Conservation (phyloP, 2,329 filamentous ascomycete genomes). For the Fusarium sambucinum region DNA sequence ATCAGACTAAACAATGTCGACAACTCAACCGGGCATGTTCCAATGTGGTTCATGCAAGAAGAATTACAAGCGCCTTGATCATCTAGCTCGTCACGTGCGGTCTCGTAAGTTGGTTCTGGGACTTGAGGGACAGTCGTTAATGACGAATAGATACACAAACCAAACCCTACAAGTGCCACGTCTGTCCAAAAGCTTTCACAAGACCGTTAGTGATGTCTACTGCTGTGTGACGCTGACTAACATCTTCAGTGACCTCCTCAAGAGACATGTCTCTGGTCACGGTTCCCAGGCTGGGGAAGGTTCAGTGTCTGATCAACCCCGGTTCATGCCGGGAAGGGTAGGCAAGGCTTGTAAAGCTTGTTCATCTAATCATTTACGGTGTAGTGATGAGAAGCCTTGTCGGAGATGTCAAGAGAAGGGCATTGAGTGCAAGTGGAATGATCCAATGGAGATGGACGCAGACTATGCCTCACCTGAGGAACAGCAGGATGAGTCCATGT, state of each 20-base stretch:
- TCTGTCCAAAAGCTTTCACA: constrained; percentile 50
- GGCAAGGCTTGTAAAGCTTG: constrained; percentile 48
- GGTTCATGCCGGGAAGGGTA: constrained; percentile 42
- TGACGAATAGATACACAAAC: constrained; percentile 48
- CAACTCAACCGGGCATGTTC: constrained; percentile 42
- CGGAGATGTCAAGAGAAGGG: constrained; percentile 46
- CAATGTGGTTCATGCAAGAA: constrained; percentile 48
- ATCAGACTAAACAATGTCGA: constrained; percentile 8
- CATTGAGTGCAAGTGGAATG: constrained; percentile 47
- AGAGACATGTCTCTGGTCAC: constrained; percentile 43
- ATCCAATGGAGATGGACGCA: constrained; percentile 18
- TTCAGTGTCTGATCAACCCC: constrained; percentile 11
- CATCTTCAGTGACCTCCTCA: constrained; percentile 44
- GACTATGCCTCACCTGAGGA: constrained; percentile 30
- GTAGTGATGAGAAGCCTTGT: constrained; percentile 51
- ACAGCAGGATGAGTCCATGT: constrained; percentile 14
- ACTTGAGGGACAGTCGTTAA: background rate
- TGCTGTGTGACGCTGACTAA: background rate
- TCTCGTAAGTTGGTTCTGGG: constrained; percentile 45
- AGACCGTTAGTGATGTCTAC: constrained; percentile 40
- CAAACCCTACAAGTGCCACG: constrained; percentile 48
- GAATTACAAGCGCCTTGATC: constrained; percentile 49
- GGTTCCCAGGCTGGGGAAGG: constrained; percentile 29
- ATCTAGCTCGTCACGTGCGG: constrained; percentile 52
- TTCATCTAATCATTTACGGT: constrained; percentile 49